phyloP scores from a whole-genome alignment of 176 grass and related monocot genomes.

The Themeda triandra region DNA sequence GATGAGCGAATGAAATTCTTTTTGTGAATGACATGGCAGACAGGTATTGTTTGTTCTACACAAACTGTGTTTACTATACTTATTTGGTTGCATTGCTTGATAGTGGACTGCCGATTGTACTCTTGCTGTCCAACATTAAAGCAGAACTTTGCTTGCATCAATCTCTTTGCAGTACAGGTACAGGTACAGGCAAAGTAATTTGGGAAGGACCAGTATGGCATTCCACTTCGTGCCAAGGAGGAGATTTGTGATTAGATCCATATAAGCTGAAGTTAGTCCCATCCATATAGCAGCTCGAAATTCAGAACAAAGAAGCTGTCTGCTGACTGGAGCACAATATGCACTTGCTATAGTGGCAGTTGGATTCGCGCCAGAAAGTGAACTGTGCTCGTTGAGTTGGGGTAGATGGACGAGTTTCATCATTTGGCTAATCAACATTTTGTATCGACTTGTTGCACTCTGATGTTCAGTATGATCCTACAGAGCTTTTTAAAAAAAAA shows the following conservation, averaged over 20 bases:
- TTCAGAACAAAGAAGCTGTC: neutral
- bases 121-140: neutral
- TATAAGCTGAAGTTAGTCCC: neutral
- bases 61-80: neutral
- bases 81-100: neutral
- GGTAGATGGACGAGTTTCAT: neutral
- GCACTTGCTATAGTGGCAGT: too few species aligned
- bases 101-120: neutral
- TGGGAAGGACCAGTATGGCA: neutral
- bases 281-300: neutral
- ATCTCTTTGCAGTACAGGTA: neutral
- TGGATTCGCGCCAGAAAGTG: too few species aligned
- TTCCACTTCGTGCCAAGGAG: neutral
- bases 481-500: too few species aligned
- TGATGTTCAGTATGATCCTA: too few species aligned
- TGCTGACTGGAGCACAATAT: neutral
- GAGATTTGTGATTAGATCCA: neutral
- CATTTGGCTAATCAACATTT: neutral
- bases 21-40: slow-evolving; percentile 24
- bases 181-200: too few species aligned
- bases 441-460: neutral
- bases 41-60: neutral
- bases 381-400: neutral
- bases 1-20: slow-evolving; percentile 85
- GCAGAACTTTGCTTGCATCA: neutral